Evolutionary conservation across 306 rosid species (phyloP).

Genomic region (Vigna nakashimae): DNA sequence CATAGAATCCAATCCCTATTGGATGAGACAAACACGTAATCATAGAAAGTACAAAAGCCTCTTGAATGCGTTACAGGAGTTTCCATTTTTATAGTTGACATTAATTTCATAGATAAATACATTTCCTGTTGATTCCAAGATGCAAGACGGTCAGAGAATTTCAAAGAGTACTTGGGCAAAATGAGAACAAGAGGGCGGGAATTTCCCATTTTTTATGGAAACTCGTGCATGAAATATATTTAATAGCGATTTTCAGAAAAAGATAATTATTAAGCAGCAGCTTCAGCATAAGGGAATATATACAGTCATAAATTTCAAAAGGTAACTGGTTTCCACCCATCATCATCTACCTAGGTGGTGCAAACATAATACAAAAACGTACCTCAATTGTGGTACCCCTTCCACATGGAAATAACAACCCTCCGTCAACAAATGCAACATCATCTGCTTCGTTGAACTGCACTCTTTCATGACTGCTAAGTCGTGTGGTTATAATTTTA

Average conservation of each 20-base stretch:
- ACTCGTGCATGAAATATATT: no score
- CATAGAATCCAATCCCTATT: no score
- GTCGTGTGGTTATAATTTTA: constrained; percentile 81
- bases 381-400: constrained; percentile 80
- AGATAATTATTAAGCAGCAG: background rate
- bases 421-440: constrained; percentile 60
- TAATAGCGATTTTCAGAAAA: no score
- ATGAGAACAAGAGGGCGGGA: background rate
- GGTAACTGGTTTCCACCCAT: constrained; percentile 30
- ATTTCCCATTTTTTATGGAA: background rate
- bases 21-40: no score
- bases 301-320: constrained; percentile 24
- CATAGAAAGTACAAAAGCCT: no score
- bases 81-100: no score
- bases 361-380: constrained; percentile 35
- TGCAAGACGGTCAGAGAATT: constrained; percentile 14
- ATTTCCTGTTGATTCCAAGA: background rate
- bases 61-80: no score
- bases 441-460: constrained; percentile 58
- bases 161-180: constrained; percentile 25
- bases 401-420: constrained; percentile 78
- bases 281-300: constrained; percentile 9
- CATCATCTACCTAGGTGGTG: constrained; percentile 22
- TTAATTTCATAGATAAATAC: no score
- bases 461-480: constrained; percentile 47